A percentile compares a stretch with the other conserved stretches of the same genome.
These are phyloP conservation scores for Phaeosphaeria sp. DNA, from an alignment of 2,329 filamentous ascomycete genomes.

Conservation along the genomic window DNA sequence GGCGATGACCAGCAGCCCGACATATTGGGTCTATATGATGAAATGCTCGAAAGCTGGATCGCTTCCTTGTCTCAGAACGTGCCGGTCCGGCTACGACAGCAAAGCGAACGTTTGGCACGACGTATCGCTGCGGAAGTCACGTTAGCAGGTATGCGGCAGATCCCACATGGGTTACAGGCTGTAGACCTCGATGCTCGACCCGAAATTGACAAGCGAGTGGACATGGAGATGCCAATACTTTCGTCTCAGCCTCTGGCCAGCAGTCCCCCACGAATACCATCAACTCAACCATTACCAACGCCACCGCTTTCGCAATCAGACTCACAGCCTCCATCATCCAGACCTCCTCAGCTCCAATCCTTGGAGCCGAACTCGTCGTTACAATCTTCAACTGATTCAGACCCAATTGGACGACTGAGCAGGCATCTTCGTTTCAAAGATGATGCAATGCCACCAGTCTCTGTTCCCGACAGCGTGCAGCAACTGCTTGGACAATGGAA, in stretches of 20 bases:
- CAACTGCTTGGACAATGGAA: constrained; percentile 53
- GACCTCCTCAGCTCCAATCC: neutral
- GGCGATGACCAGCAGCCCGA: constrained; percentile 13
- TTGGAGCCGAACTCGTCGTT: constrained; percentile 18
- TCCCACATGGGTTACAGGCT: constrained; percentile 8
- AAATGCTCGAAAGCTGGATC: constrained; percentile 40
- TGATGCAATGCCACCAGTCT: constrained; percentile 13
- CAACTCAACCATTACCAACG: constrained; percentile 4
- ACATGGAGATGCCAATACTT: constrained; percentile 25
- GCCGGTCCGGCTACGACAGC: constrained; percentile 33
- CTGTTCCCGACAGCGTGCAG: constrained; percentile 41
- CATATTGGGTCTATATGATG: constrained; percentile 39
- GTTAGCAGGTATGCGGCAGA: constrained; percentile 41
- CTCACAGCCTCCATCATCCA: constrained; percentile 13
- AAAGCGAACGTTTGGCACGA: constrained; percentile 41
- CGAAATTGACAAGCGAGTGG: constrained; percentile 14
- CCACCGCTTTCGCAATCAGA: constrained; percentile 4
- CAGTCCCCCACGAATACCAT: neutral
- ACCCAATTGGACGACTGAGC: constrained; percentile 42
- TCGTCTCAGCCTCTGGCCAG: constrained; percentile 20
- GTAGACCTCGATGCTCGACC: constrained; percentile 13
- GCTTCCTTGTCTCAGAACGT: constrained; percentile 34
- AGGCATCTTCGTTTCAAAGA: constrained; percentile 47
- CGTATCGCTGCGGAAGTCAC: constrained; percentile 47
- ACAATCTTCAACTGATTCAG: constrained; percentile 16